Evolutionary conservation across 805 yeast genomes (phyloP).

Genomic region (Candida dajiaensis): DNA sequence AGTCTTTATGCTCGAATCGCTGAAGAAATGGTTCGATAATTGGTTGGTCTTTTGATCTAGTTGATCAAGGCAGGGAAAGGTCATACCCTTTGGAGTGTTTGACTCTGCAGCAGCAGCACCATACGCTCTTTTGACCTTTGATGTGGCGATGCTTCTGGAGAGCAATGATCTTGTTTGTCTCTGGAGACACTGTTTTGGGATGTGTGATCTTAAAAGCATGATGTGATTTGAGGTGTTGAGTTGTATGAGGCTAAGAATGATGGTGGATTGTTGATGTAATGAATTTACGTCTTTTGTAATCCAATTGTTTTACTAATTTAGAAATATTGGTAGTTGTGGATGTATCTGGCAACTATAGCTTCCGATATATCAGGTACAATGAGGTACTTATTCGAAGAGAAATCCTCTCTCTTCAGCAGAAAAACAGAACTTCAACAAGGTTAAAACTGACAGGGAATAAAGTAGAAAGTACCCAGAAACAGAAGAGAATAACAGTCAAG

Average conservation of each 20-base stretch:
- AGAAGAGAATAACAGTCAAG: background rate
- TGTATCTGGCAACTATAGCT: background rate
- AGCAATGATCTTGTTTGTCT: background rate
- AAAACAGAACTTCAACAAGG: background rate
- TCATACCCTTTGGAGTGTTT: constrained; percentile 43
- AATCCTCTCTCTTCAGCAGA: no score
- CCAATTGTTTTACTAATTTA: background rate
- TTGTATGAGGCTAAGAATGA: background rate
- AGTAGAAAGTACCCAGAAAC: background rate
- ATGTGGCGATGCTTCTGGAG: constrained; percentile 5
- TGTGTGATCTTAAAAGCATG: constrained; percentile 1
- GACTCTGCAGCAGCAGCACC: background rate
- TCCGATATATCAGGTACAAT: background rate
- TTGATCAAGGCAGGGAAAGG: constrained; percentile 83
- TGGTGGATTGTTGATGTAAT: background rate
- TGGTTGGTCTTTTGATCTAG: constrained; percentile 50
- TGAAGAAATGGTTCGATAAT: constrained; percentile 5
- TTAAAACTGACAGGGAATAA: no score
- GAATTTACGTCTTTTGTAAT: background rate
- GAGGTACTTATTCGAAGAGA: background rate
- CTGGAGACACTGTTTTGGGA: background rate
- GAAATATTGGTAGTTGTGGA: background rate
- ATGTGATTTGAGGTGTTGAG: background rate
- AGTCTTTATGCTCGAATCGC: constrained; percentile 13
- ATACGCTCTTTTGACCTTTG: constrained; percentile 9